Percentiles rank a stretch among this genome's conserved stretches.
Conservation (phyloP, 106 monocot genomes). For the Triglochin maritima region DNA sequence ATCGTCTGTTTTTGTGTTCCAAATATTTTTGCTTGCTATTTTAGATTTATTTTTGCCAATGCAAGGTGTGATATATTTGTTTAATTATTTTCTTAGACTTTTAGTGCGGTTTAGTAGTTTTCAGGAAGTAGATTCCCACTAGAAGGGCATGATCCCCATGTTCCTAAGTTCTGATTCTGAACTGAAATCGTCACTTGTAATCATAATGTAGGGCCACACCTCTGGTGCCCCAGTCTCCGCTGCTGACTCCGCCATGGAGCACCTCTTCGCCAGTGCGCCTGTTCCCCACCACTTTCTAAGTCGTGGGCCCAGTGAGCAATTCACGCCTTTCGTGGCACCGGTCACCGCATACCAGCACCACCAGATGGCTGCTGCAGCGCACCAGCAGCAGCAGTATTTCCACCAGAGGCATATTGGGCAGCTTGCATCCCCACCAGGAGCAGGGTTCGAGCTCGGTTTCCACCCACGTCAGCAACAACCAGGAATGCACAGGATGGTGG, state of each 20-base stretch:
- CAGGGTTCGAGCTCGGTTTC: constrained; percentile 34
- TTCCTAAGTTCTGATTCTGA: not conserved
- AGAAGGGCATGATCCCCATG: not conserved
- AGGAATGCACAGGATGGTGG: constrained; percentile 30
- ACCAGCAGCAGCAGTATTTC: constrained; percentile 23
- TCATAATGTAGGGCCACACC: not conserved
- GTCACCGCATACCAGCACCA: constrained; percentile 5
- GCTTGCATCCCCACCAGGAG: constrained; percentile 21
- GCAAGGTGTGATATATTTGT: too few relatives aligned
- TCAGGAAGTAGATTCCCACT: not conserved
- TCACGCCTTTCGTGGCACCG: constrained; percentile 9
- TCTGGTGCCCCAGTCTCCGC: constrained; percentile 8
- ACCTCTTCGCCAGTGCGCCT: constrained; percentile 53
- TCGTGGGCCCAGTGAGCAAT: constrained; percentile 16
- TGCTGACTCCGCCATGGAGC: constrained; percentile 40
- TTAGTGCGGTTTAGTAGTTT: too few relatives aligned
- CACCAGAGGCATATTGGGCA: constrained; percentile 39
- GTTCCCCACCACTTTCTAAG: constrained; percentile 57
- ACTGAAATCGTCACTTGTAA: not conserved
- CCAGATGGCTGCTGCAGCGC: constrained; percentile 9
- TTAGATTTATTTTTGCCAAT: too few relatives aligned
- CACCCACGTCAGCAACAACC: constrained; percentile 17
- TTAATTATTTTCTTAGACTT: too few relatives aligned
- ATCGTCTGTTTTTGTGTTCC: too few relatives aligned
- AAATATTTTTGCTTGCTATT: too few relatives aligned